A percentile compares a stretch with the other conserved stretches of the same genome.
These are phyloP conservation scores for Camptophora hylomeconis DNA, from an alignment of 2,329 filamentous ascomycete genomes.

Conservation along the genomic window DNA sequence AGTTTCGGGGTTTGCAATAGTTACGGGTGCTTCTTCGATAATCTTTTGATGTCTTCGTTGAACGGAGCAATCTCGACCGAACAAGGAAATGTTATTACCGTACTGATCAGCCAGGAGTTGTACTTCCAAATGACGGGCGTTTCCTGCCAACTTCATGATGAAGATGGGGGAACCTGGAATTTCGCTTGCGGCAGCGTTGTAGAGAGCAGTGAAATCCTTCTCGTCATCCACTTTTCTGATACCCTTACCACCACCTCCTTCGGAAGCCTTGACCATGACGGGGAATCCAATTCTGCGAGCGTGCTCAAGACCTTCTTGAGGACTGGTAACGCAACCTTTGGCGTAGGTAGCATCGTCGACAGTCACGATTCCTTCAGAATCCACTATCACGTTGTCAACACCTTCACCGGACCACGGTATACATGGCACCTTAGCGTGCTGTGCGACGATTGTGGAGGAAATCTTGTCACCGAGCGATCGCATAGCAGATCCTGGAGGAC, in stretches of 20 bases:
- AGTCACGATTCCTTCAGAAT: conserved; percentile 77
- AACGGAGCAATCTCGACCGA: conserved; percentile 96
- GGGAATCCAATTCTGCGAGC: conserved; percentile 91
- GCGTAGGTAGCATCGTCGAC: conserved; percentile 75
- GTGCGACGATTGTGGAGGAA: conserved; percentile 96
- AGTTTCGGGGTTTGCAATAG: conserved; percentile 75
- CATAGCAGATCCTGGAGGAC: conserved; percentile 95
- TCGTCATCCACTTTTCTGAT: conserved; percentile 88
- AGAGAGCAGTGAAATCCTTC: conserved; percentile 71
- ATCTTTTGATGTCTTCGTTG: conserved; percentile 99
- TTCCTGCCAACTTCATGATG: conserved; percentile 98
- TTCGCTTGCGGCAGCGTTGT: conserved; percentile 92
- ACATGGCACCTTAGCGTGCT: conserved; percentile 89
- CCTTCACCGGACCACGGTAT: conserved; percentile 99
- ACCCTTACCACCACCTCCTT: conserved; percentile 97
- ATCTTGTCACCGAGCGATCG: conserved; percentile 99
- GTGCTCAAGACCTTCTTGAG: conserved; percentile 76
- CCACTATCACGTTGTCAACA: conserved; percentile 66
- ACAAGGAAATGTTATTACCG: conserved; percentile 98
- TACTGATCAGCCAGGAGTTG: conserved; percentile 97
- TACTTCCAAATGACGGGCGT: conserved; percentile 91
- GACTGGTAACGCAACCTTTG: conserved; percentile 80
- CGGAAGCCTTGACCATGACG: conserved; percentile 99
- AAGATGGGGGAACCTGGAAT: conserved; percentile 98
- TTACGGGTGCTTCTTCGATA: conserved; percentile 96